Base-by-base conservation (phyloP, 2,329 filamentous ascomycete genomes). In the Orbilia oligospora region DNA sequence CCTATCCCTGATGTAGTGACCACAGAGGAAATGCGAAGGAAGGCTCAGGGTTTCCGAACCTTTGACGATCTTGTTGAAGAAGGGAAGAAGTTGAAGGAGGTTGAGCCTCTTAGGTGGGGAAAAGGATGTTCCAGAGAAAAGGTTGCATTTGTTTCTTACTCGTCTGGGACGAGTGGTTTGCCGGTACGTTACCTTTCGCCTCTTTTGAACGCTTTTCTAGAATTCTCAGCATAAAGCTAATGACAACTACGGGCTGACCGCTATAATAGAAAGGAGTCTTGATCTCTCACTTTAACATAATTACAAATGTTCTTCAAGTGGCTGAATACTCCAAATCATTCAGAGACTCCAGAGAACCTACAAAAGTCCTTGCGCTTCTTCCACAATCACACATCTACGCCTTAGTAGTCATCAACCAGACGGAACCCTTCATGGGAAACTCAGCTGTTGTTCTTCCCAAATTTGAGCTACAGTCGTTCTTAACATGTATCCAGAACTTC, bases 381-480 rank as follows among this genome's bases (percentile, higher is more conserved):
- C 92, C 92, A 0, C 89, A 93, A 82, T 94, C 91, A 80, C 93
- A 97, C 82, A 96, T 96, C 80, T 97, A 95, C 83, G 90, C 89
- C 3, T 85, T 96, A 41, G 89, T 93, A 4, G 89, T 93, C 16
- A 89, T 93, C 76, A 90, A 89, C 49, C 90, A 93, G 83, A 84
- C 86, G 0, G 87, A 87, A 27, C 86, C 89, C 1, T 95, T 90
- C 83, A 88, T 91, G 48, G 93, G 93, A 9, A 93, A 96, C 81
- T 89, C 90, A 71, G 87, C 91, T 9, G 87, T 96, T 65, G 87
- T 95, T 4, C 87, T 96, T 44, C 90, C 88, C 51, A 93, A 91
- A 81, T 97, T 95, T 82, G 92, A 95, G 63, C 87, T 95, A 56
- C 86, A 87, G n/a, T 84, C 86, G 0, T 91, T 90, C 73, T 86